phyloP scores from a whole-genome alignment of 495 filamentous ascomycete genomes.

The Emericellopsis terricola region DNA sequence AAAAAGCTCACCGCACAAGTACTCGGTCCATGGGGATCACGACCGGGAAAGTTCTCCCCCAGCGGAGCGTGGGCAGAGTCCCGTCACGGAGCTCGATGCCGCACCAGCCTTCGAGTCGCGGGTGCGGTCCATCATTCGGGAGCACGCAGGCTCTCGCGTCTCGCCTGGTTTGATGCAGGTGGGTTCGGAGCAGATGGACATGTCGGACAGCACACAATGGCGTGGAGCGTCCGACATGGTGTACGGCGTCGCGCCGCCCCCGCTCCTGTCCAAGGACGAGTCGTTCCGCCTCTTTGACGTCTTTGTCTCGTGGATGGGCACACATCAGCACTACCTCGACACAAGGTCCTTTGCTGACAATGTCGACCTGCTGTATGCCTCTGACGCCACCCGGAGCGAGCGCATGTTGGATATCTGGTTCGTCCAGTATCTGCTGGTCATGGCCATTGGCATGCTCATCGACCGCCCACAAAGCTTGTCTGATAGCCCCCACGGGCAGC shows the following conservation, averaged over 20 bases:
- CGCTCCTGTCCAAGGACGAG: neutral
- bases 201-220: neutral
- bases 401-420: neutral
- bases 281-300: neutral
- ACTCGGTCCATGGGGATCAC: neutral
- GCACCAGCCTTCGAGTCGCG: neutral
- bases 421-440: slow-evolving; percentile 1
- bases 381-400: neutral
- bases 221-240: neutral
- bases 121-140: neutral
- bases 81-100: neutral
- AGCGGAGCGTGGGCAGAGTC: neutral
- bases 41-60: neutral
- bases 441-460: slow-evolving; percentile 1
- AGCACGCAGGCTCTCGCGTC: neutral
- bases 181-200: neutral
- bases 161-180: too few relatives aligned
- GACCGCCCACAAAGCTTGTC: neutral
- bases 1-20: neutral
- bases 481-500: neutral
- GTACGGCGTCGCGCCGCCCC: neutral
- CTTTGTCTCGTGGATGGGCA: neutral
- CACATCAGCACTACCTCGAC: slow-evolving; percentile 1
- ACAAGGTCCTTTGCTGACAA: neutral
- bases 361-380: neutral